phyloP scores from a whole-genome alignment of 352 stramenopile genomes.

The Thalassiosira gravida region DNA sequence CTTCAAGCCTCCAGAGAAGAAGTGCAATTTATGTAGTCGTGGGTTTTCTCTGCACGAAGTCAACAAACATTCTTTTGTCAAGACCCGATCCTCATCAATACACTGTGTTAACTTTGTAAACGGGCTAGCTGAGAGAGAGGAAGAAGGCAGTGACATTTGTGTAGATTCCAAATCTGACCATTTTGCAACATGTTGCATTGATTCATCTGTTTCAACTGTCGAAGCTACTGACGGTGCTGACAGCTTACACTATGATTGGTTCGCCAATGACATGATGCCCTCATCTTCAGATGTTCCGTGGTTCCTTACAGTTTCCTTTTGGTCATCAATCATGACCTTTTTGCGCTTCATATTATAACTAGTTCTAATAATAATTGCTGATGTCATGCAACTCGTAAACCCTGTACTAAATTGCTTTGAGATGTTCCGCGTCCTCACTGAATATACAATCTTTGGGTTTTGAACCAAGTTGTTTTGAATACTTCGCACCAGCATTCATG shows the following conservation, averaged over 20 bases:
- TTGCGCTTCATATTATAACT: not conserved
- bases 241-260: not conserved
- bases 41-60: constrained; percentile 38
- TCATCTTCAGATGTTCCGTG: not conserved
- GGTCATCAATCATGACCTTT: not conserved
- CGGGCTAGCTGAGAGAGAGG: constrained; percentile 46
- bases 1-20: constrained; percentile 42
- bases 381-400: no score
- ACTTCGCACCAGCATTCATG: no score
- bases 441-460: no score
- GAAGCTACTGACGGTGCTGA: not conserved
- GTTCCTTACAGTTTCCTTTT: not conserved
- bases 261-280: not conserved
- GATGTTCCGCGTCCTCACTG: no score
- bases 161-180: constrained; percentile 48
- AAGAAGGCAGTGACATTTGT: constrained; percentile 56
- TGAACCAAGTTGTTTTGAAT: no score
- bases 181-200: constrained; percentile 52
- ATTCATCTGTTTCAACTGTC: not conserved
- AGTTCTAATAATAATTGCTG: not conserved
- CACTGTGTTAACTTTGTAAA: constrained; percentile 47
- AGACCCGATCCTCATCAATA: constrained; percentile 42
- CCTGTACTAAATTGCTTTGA: no score
- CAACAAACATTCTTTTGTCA: constrained; percentile 57
- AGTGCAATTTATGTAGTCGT: constrained; percentile 45